Base-by-base conservation (phyloP, 2,329 filamentous ascomycete species). In the Penicillium sclerotigenum region DNA sequence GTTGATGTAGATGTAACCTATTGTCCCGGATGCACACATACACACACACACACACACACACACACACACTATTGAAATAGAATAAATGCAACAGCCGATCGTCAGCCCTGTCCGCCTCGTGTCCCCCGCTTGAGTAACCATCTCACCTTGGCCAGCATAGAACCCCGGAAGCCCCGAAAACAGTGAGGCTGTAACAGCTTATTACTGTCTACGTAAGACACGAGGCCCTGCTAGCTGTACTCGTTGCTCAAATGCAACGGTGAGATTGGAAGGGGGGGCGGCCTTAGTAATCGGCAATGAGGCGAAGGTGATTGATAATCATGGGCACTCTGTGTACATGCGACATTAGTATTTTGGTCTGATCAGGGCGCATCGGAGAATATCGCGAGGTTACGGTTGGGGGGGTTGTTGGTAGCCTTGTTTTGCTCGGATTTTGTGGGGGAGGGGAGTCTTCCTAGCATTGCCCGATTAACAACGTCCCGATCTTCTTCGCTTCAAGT, bases 31-130 rank as follows among this genome's bases (percentile, higher is more conserved):
- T 29, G 6, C 18, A n/a, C 22, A 40, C 28, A 33, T 8, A 16
- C 42, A n/a, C n/a, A n/a, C n/a, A n/a, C n/a, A n/a, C n/a, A n/a
- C n/a, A n/a, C n/a, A n/a, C n/a, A n/a, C n/a, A n/a, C n/a, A n/a
- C n/a, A n/a, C n/a, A n/a, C n/a, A n/a, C n/a, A n/a, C n/a, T n/a
- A n/a, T 40, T 13, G 29, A 42, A 42, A 47, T 48, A 55, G 56
- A 54, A 50, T 42, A 34, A 34, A 38, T 10, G 31, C 37, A 24
- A 54, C 45, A 31, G 34, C 29, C 34, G 53, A 34, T 42, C 45
- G 33, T 57, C 55, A 60, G 47, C 58, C 52, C 31, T 52, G 50
- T 26, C 34, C 36, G 52, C 55, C 55, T 60, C 58, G 56, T 56
- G 52, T 47, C 33, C 28, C 51, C 42, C 51, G 20, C 29, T 22